Evolutionary conservation across 139 green algal species (phyloP).

Genomic region (Volvox reticuliferus): DNA sequence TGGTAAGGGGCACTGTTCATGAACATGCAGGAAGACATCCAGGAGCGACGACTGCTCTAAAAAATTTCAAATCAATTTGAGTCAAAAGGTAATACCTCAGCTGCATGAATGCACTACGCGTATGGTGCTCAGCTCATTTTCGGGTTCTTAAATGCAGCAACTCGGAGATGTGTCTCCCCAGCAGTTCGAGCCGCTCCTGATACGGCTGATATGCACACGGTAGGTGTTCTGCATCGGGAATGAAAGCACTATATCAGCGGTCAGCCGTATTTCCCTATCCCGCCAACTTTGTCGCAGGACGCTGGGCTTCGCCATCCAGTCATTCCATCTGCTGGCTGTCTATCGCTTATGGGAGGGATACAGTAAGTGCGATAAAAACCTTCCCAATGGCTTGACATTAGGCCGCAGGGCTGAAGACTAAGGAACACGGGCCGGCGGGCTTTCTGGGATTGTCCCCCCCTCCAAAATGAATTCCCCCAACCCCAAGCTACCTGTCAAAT

Average conservation of each 20-base stretch:
- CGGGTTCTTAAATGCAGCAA: background rate
- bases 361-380: background rate
- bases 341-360: slow-evolving; percentile 29
- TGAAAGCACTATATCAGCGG: background rate
- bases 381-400: background rate
- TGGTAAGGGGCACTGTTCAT: background rate
- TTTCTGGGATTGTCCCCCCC: background rate
- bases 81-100: background rate
- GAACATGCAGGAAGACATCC: background rate
- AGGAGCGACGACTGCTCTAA: background rate
- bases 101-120: background rate
- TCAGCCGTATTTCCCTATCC: background rate
- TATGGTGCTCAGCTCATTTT: background rate
- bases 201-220: slow-evolving; percentile 2
- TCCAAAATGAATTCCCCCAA: background rate
- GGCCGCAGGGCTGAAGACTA: background rate
- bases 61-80: background rate
- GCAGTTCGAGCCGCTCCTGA: background rate
- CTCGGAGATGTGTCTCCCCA: background rate
- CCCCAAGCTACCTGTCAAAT: background rate
- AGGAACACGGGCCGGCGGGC: too few species aligned
- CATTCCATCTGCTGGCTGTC: slow-evolving; percentile 18
- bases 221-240: background rate
- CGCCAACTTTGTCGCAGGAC: background rate
- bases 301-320: slow-evolving; percentile 18